phyloP scores from a whole-genome alignment of 331 rosid genomes.

The Cydonia oblonga region DNA sequence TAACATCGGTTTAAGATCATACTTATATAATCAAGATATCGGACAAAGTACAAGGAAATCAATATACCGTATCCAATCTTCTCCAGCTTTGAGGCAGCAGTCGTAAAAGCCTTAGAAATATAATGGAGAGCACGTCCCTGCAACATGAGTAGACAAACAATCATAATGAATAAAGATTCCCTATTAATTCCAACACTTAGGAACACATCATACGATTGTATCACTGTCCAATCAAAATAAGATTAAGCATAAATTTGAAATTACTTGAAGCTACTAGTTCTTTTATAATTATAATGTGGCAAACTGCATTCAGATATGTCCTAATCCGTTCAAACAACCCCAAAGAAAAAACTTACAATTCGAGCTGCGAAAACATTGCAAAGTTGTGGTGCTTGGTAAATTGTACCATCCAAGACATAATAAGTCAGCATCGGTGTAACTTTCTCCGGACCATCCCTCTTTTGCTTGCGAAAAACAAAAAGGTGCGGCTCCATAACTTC shows the following conservation, averaged over 20 bases:
- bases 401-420: slow-evolving; percentile 77
- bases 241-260: neutral
- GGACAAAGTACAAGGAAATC: neutral
- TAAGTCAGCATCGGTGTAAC: slow-evolving; percentile 78
- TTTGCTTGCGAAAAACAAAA: slow-evolving; percentile 72
- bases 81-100: slow-evolving; percentile 92
- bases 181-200: neutral
- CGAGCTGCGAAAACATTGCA: slow-evolving; percentile 82
- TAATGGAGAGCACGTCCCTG: slow-evolving; percentile 76
- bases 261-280: neutral
- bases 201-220: neutral
- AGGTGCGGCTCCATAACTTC: slow-evolving; percentile 83
- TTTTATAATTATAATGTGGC: neutral
- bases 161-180: slow-evolving; percentile 13
- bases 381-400: slow-evolving; percentile 87
- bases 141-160: slow-evolving; percentile 15
- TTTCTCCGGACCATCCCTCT: slow-evolving; percentile 86
- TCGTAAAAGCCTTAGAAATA: slow-evolving; percentile 70
- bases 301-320: neutral
- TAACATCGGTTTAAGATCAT: neutral
- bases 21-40: neutral
- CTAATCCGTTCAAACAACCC: neutral
- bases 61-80: slow-evolving; percentile 70
- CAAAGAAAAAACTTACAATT: slow-evolving; percentile 34
- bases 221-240: neutral